Evolutionary conservation across 1,284 basidiomycete genomes (phyloP), one percentile per base, ranked within the genome.

Genomic region (Xerocomus minutiporus): DNA sequence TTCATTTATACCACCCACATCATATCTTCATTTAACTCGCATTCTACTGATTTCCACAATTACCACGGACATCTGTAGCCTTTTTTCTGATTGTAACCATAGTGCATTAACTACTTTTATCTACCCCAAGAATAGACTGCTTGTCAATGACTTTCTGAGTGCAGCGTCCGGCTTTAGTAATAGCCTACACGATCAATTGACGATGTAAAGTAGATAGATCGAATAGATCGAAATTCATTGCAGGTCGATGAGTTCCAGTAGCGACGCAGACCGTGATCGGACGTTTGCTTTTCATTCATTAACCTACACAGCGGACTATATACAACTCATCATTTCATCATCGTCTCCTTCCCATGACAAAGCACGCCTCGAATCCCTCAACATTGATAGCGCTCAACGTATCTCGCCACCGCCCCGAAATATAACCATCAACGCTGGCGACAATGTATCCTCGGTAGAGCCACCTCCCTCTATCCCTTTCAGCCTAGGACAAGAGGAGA

Each of bases 391-490:
- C 79, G 52, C 79, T 87, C 48, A 85, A 63, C 8, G 84, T 86
- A 61, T 90, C 87, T 58, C 88, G 77, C 87, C 87, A 90, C 45
- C 87, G 76, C 45, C 87, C 87, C 13, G 81, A 80, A 34, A 88
- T 64, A 57, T 82, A 80, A 15, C 84, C 84, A 57, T 82, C 71
- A 8, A 66, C 67, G 56, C 81, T 78, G 4, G 87, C 87, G 26
- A 88, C 75, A 44, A 90, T 73, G 67, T 85, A 90, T 28, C 85
- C 85, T 48, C 86, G 77, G 65, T 90, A 90, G 9, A 90, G 68
- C 87, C 88, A 90, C 58, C 76, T 81, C 9, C 87, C 88, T 56
- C 88, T 75, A 56, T 86, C 83, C 20, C 78, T 81, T 56, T 82
- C 78, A 20, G 78, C 71, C 87, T 89, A 55, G 23, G 29, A 55